A percentile compares a stretch with the other conserved stretches of the same genome.
Evolutionary conservation across 164 flowering plant species (phyloP).

Genomic region (Aristolochia contorta): DNA sequence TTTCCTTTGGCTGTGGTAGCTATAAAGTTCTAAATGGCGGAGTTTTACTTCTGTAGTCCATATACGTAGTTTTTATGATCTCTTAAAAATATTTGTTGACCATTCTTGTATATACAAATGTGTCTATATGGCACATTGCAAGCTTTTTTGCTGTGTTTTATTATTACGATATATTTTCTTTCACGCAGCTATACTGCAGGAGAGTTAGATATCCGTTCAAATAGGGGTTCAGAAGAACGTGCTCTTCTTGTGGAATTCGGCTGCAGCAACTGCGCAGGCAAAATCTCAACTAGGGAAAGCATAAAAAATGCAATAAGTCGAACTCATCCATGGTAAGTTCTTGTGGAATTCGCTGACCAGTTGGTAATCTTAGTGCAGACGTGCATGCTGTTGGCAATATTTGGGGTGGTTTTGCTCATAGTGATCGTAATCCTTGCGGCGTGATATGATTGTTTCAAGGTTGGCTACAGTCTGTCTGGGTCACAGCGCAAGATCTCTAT

Average conservation of each 20-base stretch:
- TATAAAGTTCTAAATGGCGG: too few relatives aligned
- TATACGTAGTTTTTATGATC: too few relatives aligned
- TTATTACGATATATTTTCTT: not conserved
- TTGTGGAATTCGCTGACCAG: not conserved
- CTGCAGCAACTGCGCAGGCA: slow-evolving; percentile 66
- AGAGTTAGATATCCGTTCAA: slow-evolving; percentile 37
- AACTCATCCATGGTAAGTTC: slow-evolving; percentile 78
- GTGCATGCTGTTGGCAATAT: slow-evolving; percentile 80
- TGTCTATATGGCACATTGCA: too few relatives aligned
- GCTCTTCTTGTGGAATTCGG: slow-evolving; percentile 62
- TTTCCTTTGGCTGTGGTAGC: too few relatives aligned
- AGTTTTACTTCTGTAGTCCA: too few relatives aligned
- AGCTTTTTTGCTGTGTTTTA: too few relatives aligned
- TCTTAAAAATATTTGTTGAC: too few relatives aligned
- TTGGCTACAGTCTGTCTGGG: too few relatives aligned
- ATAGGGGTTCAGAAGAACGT: slow-evolving; percentile 54
- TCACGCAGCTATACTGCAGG: slow-evolving; percentile 46
- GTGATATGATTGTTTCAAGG: slow-evolving; percentile 11
- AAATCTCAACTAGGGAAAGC: slow-evolving; percentile 78
- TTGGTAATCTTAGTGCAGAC: slow-evolving; percentile 36
- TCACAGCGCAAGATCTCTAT: too few relatives aligned
- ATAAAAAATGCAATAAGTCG: slow-evolving; percentile 75
- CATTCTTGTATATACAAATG: too few relatives aligned
- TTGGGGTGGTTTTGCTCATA: slow-evolving; percentile 77
- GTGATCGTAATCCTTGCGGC: slow-evolving; percentile 64